Base-by-base conservation (phyloP, 108 stramenopile species). In the Asterionellopsis glacialis region DNA sequence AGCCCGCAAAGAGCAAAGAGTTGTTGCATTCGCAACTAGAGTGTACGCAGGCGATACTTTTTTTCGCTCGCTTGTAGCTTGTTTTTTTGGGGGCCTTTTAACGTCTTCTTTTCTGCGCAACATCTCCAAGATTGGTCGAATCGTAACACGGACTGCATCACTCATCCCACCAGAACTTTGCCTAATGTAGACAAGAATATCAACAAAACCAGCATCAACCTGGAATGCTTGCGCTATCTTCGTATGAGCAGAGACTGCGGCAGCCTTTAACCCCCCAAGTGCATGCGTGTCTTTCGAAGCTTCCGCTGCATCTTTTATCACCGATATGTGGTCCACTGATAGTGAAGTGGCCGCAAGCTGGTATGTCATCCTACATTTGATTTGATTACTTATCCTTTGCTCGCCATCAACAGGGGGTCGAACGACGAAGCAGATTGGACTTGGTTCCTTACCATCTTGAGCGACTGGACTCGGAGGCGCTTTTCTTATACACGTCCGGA, bases 151-250 rank as follows among this genome's bases (percentile, higher is more conserved):
- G n/a, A 59, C 61, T 11, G 83, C 69, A 63, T 84, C 79, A 21
- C 59, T 78, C 16, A 80, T 67, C 1, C 83, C 83, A 41, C 70
- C 69, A 13, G 61, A n/a, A 41, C 76, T 80, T 41, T 74, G 72
- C 12, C 68, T 25, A 21, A 76, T 72, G 59, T 84, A 80, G 14
- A 80, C 51, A 9, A 84, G 24, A n/a, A 81, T 38, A 62, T 84
- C 79, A 38, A 84, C 79, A 42, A 65, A 65, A 14, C 68, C 65
- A 23, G 74, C 64, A 40, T 76, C 57, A 1, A 84, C 15, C 42
- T 70, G 41, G 22, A 75, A 27, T n/a, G 76, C 45, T 15, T 79
- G 78, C 7, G 78, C 45, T 13, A 79, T n/a, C 28, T 73, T 63
- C 14, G 63, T 52, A 9, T 66, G 12, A 1, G 53, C 45, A 10